Evolutionary conservation across 2,329 filamentous ascomycete species (phyloP).

Genomic region (Colletotrichum sp.): DNA sequence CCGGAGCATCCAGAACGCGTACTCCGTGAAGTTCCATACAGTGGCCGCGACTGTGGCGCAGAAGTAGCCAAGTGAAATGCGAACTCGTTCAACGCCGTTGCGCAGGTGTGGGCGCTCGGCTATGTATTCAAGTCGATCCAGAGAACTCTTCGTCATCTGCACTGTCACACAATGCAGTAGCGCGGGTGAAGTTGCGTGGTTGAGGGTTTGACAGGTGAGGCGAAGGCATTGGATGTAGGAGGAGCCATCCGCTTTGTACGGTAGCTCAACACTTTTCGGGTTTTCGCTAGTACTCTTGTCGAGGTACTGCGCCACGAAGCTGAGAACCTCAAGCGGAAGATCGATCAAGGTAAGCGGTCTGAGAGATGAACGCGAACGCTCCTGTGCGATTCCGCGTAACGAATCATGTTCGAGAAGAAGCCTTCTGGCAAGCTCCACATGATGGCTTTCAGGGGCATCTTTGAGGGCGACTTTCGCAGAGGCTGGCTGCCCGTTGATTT

Average conservation of each 20-base stretch:
- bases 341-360: background rate
- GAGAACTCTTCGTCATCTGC: background rate
- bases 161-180: background rate
- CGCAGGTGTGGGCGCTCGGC: background rate
- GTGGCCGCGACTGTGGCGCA: accelerated
- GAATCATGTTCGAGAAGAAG: accelerated
- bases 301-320: background rate
- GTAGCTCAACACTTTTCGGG: too few relatives aligned
- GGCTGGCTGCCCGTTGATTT: too few relatives aligned
- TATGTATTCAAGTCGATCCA: accelerated
- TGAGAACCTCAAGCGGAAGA: background rate
- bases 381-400: accelerated
- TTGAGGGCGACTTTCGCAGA: background rate
- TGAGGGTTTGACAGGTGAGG: background rate
- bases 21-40: accelerated
- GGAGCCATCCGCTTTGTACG: too few relatives aligned
- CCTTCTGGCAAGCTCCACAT: background rate
- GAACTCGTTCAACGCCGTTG: background rate
- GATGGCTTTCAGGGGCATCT: background rate
- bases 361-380: accelerated
- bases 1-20: background rate
- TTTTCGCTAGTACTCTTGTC: accelerated
- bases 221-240: background rate
- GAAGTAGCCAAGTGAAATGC: background rate
- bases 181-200: accelerated